Evolutionary conservation across 1,139 yeast species (phyloP), one percentile per base, ranked within the genome.

Genomic region (Geotrichum aggregatum): DNA sequence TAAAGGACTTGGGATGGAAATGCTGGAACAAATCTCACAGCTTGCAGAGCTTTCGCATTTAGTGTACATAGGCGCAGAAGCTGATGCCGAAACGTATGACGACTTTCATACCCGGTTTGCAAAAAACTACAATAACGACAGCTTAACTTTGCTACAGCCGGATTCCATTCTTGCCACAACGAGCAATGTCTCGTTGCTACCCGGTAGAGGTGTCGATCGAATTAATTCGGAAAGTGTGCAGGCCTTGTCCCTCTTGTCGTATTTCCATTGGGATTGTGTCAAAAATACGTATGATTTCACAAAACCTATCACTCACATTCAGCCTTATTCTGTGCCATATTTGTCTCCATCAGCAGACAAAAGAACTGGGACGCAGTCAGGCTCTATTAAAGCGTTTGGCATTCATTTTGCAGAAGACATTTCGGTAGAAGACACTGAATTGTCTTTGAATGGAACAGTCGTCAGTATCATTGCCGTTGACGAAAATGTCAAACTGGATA

Each of bases 1-100:
- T 24, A 87, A 86, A 67, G 98, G 98, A 0, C 82, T 81, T 56
- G 98, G 98, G 0, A 74, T 83, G 35, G 84, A 83, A 52, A 68
- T 91, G 8, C 71, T 87, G 19, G 70, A 69, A 14, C 71, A 76
- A 14, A 70, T 88, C 1, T 71, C 84, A 1, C 58, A 63, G 0
- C 58, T 68, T 8, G 66, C 79, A 1, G 66, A 72, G n/a, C 87
- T 94, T 0, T 76, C 83, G 0, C 73, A 78, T 56, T 66, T 86
- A 28, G 66, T 85, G 0, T 75, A 76, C 55, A 57, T 82, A 44
- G 78, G 78, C 39, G 69, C 65, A 13, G 40, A 45, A 4, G 21
- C 36, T 3, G 56, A 54, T 13, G 14, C 31, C 7, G 59, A 65
- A 63, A 41, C 64, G 31, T 48, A 48, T 33, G 42, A 31, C 28